These are phyloP conservation scores for Olyra latifolia DNA, from an alignment of 176 grass and related monocot genomes.

Conservation along the genomic window DNA sequence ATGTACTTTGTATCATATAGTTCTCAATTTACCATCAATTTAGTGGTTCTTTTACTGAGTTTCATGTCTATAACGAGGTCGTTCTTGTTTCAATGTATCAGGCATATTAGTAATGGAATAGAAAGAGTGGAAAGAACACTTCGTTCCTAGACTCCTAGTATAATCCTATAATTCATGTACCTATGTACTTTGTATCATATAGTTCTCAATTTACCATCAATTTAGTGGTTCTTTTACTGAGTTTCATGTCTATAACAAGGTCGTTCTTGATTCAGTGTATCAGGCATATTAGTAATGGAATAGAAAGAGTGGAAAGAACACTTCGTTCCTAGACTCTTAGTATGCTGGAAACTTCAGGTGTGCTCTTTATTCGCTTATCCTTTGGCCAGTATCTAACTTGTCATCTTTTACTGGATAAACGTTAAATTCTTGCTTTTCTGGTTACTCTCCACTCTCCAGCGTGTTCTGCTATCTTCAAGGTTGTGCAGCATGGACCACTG, in stretches of 20 bases:
- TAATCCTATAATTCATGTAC: not conserved
- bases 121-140: not conserved
- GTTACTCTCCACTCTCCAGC: not conserved
- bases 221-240: not conserved
- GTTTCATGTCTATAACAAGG: not conserved
- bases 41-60: not conserved
- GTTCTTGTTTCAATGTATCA: not conserved
- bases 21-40: not conserved
- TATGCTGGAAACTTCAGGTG: not conserved
- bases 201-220: not conserved
- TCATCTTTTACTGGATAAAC: not conserved
- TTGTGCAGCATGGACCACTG: not conserved
- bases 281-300: not conserved
- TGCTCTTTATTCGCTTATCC: not conserved
- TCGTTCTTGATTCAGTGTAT: slow-evolving; percentile 1
- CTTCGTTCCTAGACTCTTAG: not conserved
- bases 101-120: not conserved
- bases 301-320: not conserved
- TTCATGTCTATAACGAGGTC: slow-evolving; percentile 2
- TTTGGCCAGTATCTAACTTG: not conserved
- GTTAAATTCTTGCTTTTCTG: not conserved
- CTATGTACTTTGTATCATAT: not conserved
- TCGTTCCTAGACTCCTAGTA: too few relatives aligned
- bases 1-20: not conserved
- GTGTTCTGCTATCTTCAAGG: not conserved